Conservation (phyloP, 2,329 filamentous ascomycete species). For the Emergomyces orientalis region DNA sequence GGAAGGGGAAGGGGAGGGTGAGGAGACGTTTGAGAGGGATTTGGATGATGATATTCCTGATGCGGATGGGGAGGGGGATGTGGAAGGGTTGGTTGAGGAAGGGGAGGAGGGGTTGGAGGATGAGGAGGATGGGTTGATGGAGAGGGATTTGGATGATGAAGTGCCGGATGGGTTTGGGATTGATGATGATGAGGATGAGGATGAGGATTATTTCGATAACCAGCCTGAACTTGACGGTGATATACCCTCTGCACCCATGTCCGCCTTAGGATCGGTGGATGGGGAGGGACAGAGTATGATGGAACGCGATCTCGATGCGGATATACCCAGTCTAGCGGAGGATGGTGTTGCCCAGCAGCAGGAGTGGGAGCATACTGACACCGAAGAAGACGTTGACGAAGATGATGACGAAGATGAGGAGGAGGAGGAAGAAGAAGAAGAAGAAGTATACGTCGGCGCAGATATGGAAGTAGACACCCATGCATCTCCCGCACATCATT, state of each 20-base stretch:
- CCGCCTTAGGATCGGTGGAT: conserved; percentile 15
- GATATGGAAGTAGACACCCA: conserved; percentile 6
- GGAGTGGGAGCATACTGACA: conserved; percentile 70
- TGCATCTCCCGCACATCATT: neutral
- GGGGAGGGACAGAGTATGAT: conserved; percentile 43
- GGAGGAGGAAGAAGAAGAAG: conserved; percentile 9
- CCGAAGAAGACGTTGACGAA: conserved; percentile 48
- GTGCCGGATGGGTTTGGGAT: conserved; percentile 53
- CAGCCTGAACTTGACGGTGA: conserved; percentile 36
- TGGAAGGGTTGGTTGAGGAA: conserved; percentile 45
- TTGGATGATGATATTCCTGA: conserved; percentile 41
- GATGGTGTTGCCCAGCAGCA: conserved; percentile 39
- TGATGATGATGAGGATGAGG: conserved; percentile 35
- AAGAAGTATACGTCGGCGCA: conserved; percentile 6
- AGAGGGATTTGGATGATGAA: conserved; percentile 61
- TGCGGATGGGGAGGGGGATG: conserved; percentile 36
- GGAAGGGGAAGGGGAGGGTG: conserved; percentile 28
- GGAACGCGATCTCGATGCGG: conserved; percentile 62
- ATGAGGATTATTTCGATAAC: conserved; percentile 37
- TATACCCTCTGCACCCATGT: conserved; percentile 24
- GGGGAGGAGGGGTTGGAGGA: conserved; percentile 46
- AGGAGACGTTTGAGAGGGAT: conserved; percentile 29
- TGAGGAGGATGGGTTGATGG: conserved; percentile 42
- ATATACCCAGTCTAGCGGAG: conserved; percentile 53
- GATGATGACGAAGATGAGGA: conserved; percentile 25